Conservation (phyloP, 768 basidiomycete species). For the Lentinula raphanica region DNA sequence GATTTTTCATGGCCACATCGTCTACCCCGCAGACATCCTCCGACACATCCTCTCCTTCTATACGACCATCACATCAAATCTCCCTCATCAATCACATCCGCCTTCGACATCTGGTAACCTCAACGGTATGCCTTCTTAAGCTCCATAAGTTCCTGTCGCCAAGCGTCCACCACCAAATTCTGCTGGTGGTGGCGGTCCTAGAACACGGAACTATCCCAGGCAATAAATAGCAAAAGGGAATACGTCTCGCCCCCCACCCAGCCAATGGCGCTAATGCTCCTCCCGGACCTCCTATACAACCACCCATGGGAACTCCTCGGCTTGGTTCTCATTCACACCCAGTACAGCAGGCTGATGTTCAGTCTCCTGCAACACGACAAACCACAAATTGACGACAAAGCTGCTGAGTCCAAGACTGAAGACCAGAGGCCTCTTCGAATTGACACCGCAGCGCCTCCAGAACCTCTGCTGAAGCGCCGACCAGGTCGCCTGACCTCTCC, state of each 20-base stretch:
- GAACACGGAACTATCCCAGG: constrained; percentile 63
- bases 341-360: constrained; percentile 47
- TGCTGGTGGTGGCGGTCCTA: constrained; percentile 50
- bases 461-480: constrained; percentile 44
- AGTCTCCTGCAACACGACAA: constrained; percentile 26
- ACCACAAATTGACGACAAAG: neutral
- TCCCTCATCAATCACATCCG: constrained; percentile 42
- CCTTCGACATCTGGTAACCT: constrained; percentile 30
- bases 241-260: constrained; percentile 50
- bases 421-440: constrained; percentile 59
- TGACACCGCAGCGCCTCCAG: constrained; percentile 44
- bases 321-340: constrained; percentile 55
- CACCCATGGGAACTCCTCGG: constrained; percentile 64
- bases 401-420: constrained; percentile 19
- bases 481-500: constrained; percentile 74
- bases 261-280: constrained; percentile 53
- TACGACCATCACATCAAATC: constrained; percentile 45
- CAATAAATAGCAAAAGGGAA: constrained; percentile 55
- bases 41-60: constrained; percentile 54
- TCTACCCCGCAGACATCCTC: constrained; percentile 46
- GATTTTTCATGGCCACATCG: constrained; percentile 58
- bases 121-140: constrained; percentile 42
- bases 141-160: constrained; percentile 45
- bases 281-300: constrained; percentile 44
- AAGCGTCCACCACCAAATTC: constrained; percentile 41